Base-by-base conservation (phyloP, 2,329 filamentous ascomycete species). In the Talaromyces sp. region DNA sequence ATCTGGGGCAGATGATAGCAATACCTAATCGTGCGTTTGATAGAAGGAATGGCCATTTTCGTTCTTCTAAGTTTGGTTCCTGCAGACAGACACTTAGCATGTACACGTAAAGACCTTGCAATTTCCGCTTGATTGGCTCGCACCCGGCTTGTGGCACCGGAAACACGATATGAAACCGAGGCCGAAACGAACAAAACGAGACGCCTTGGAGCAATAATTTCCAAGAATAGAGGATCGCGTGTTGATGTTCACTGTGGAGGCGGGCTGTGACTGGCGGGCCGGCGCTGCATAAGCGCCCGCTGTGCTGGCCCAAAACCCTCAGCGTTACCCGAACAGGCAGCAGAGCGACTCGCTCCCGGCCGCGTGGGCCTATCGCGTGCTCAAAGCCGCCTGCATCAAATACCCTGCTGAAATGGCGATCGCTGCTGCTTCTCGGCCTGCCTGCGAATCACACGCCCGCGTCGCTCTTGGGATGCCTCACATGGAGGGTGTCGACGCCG, bases 1-100 rank as follows among this genome's bases (percentile, higher is more conserved):
- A 63, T 64, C 41, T 69, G 67, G 67, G 62, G 61, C 54, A 62
- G 60, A 59, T 67, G 59, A 61, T 35, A 43, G 17, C 24, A 46
- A 54, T 32, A 31, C 50, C 24, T 21, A 46, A 17, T 43, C 50
- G 26, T 11, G 48, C n/a, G 24, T 26, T 52, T 52, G 17, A 52
- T 52, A 29, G 19, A 29, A 29, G 48, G 24, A 52, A 29, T 52
- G 14, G 26, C 27, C 48, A 52, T 46, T 19, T 46, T 6, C 17
- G 7, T 46, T 24, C 17, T 52, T 52, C 48, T 52, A n/a, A 19
- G 26, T 26, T 52, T 52, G 24, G 14, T 52, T 52, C 26, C 27
- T 52, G 24, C 21, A 29, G 17, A 29, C 48, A 14, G 26, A 52
- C 2, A 6, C 43, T 29, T 52, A 52, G 48, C 24, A 29, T 52